Evolutionary conservation across 2,329 filamentous ascomycete genomes (phyloP), one percentile per base, ranked within the genome.

Genomic region (Microcyclospora pomicola): DNA sequence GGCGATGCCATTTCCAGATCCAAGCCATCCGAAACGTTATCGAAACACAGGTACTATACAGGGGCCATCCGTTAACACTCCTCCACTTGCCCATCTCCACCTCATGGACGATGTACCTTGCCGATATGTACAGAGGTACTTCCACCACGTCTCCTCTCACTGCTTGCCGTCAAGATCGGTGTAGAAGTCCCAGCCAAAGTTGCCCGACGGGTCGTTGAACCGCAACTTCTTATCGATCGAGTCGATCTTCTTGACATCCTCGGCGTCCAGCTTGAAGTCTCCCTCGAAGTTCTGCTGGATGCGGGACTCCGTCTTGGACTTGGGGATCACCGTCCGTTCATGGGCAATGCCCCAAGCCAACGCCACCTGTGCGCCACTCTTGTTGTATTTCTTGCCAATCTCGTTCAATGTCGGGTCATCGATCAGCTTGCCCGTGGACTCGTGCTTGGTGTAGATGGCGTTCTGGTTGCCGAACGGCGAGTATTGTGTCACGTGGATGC

Each of bases 121-220:
- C 19, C 19, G 4, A n/a, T n/a, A n/a, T n/a, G n/a, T n/a, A n/a
- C n/a, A n/a, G n/a, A n/a, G n/a, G 19, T 24, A 24, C 19, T 24
- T 24, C 19, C 19, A 5, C 19, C 4, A 24, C 19, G 7, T 7
- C 30, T 15, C 4, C 30, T 4, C 16, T 29, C 46, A 41, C 42
- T 62, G 52, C 55, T 73, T 73, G 3, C 73, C 73, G 37, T 78
- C 75, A 39, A 78, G 49, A 53, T 75, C 73, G 1, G 52, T 47
- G 46, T 73, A 79, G 46, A 77, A 75, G 6, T 72, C 59, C 55
- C 68, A 73, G 2, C 71, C 67, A 59, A 78, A 79, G 15, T 58
- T 60, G 6, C 51, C 59, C 32, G 64, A 70, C 4, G 72, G 66
- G 51, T 79, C 73, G 39, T 77, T 79, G 51, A 79, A 77, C 31